Base-by-base conservation (phyloP, 2,329 filamentous ascomycete species). In the Monosporascus sp. region DNA sequence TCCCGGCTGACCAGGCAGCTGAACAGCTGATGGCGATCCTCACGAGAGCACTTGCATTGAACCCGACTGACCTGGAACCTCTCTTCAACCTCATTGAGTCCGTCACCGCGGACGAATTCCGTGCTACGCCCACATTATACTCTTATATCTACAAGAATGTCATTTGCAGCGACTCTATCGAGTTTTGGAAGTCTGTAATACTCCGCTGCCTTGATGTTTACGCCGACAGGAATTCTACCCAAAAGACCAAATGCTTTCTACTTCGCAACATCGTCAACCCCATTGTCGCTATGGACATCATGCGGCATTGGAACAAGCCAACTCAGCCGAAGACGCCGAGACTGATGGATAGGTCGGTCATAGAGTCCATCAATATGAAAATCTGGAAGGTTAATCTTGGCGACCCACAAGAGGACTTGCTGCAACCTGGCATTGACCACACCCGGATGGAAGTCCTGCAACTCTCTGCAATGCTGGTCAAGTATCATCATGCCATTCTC, bases 401-500 rank as follows among this genome's bases (percentile, higher is more conserved):
- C 25, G 91, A 96, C 69, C 79, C 86, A 2, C 85, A 85, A 39
- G 93, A 97, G 61, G 94, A 97, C 63, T 83, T 87, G 37, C 83
- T 82, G 3, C 90, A 93, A 63, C 83, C 89, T 37, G 91, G 92
- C 14, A 90, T 97, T 50, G 94, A 99, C 67, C 94, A 97, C 70
- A 95, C 92, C 2, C 82, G 94, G 17, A 96, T 97, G 84, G 95
- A 99, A 67, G 82, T 97, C 9, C 81, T 99, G 46, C 95, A 99
- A 68, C 81, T 97, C 45, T 97, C 94, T 6, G 92, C 94, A 0
- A 85, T 99, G 76, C 78, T 99, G 39, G 87, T 99, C 71, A 99
- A 99, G 67, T 96, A 97, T 65, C 90, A 99, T 65, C 86, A 93
- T 64, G 82, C 83, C 35, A 88, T 91, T 51, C 81, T 99, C 1